These are phyloP conservation scores for Pterocarpus macrocarpus DNA, from an alignment of 306 rosid species.

Conservation along the genomic window DNA sequence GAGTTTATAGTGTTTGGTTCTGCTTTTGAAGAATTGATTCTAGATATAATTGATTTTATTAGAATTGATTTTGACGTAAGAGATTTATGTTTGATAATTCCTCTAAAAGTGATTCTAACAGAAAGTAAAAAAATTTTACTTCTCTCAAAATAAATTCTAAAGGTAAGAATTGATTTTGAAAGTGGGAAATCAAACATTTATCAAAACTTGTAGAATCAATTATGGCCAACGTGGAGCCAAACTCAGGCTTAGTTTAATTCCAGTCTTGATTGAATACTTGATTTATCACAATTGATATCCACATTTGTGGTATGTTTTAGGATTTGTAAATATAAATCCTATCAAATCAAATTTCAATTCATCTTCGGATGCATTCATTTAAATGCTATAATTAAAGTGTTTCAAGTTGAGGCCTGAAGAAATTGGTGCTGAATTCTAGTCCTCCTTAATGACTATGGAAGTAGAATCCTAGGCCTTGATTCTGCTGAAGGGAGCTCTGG, in stretches of 20 bases:
- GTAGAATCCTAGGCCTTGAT: neutral
- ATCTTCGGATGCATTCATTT: neutral
- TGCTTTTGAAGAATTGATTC: too few relatives aligned
- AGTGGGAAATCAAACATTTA: too few relatives aligned
- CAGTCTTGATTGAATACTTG: neutral
- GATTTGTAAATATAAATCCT: neutral
- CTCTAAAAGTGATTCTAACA: too few relatives aligned
- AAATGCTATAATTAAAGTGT: neutral
- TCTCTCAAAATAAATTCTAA: too few relatives aligned
- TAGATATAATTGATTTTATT: too few relatives aligned
- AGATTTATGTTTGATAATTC: too few relatives aligned
- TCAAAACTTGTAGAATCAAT: too few relatives aligned
- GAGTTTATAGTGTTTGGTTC: neutral
- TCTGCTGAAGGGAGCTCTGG: neutral
- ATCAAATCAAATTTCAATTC: neutral
- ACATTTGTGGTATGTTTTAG: neutral
- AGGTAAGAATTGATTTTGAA: too few relatives aligned
- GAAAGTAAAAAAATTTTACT: too few relatives aligned
- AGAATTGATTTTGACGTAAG: too few relatives aligned
- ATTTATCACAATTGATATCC: neutral
- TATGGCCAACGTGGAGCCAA: too few relatives aligned
- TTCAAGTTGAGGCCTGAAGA: neutral
- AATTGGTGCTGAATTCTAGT: neutral
- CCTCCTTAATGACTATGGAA: neutral
- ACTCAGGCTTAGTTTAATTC: neutral